Evolutionary conservation across 169 alveolate genomes (phyloP), one percentile per base, ranked within the genome.

Genomic region (Plasmodium inui): DNA sequence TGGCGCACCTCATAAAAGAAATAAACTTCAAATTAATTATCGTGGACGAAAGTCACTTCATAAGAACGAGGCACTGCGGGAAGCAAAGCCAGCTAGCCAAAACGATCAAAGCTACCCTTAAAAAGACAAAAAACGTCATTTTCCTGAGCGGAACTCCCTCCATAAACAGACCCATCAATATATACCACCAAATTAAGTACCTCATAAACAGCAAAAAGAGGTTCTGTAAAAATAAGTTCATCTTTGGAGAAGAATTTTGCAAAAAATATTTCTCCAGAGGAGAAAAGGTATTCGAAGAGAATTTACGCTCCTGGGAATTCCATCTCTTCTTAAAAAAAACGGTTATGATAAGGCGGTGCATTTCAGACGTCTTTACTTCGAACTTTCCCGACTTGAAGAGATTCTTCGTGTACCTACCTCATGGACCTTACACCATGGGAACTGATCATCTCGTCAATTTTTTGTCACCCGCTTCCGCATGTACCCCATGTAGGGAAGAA

Each of bases 301-400:
- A 85, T 74, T 85, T 85, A 73, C 78, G 93, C 55, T 85, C 93
- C 17, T 85, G 93, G 93, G 93, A 85, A 74, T 85, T 85, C 41
- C 30, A 72, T 26, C 41, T 73, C 4, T 85, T 85, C 67, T 85
- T 85, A 74, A 85, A 85, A 73, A 85, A 85, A 85, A 85, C 30
- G 6, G 93, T 85, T 9, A 85, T 85, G 84, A 85, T 85, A 74
- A 85, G 93, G 55, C 76, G 93, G 61, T 73, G 34, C 22, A 85
- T 85, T 22, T 26, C 73, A 32, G 44, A 39, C 6, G 32, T 85
- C 22, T 85, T 85, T 39, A 50, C 78, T 32, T 73, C 55, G 7
- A 85, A 72, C 80, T 85, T 85, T 44, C 78, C 85, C 0, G 37
- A 76, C 80, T 61, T 85, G 82, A 85, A 67, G 41, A 12, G 93